Conservation (phyloP, 768 basidiomycete genomes). For the Pulveroboletus ravenelii region DNA sequence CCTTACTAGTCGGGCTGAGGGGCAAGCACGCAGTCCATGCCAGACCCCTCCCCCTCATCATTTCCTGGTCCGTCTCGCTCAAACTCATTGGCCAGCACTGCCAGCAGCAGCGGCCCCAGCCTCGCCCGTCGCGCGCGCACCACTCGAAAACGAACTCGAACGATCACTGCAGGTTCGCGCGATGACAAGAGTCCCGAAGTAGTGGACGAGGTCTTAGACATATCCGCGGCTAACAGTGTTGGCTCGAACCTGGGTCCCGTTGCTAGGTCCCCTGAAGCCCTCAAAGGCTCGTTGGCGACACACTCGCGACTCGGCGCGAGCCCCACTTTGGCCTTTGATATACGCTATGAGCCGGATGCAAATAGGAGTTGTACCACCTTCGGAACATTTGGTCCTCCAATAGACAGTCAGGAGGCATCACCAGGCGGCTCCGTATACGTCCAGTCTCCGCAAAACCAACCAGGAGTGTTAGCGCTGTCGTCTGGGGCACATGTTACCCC, state of each 20-base stretch:
- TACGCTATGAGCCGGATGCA: constrained; percentile 5
- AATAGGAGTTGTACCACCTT: constrained; percentile 26
- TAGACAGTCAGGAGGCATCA: constrained; percentile 11
- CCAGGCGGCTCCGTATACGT: background rate
- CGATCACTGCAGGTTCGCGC: constrained; percentile 36
- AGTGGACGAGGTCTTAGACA: constrained; percentile 26
- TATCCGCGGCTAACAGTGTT: constrained; percentile 22
- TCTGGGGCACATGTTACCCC: constrained; percentile 12
- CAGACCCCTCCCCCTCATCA: constrained; percentile 25
- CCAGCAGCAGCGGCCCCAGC: constrained; percentile 45
- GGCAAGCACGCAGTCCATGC: constrained; percentile 26
- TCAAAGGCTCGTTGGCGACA: constrained; percentile 8
- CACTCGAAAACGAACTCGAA: constrained; percentile 50
- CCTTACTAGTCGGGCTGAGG: constrained; percentile 16
- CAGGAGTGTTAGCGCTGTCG: constrained; percentile 4
- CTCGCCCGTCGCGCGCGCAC: constrained; percentile 47
- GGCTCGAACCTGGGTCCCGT: constrained; percentile 3
- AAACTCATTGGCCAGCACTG: constrained; percentile 35
- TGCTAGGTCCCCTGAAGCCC: constrained; percentile 9
- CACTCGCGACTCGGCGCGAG: constrained; percentile 11
- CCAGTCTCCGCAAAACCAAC: constrained; percentile 9
- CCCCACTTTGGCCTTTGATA: constrained; percentile 8
- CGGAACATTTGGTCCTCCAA: constrained; percentile 22
- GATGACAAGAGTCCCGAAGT: constrained; percentile 16
- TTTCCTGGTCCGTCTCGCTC: constrained; percentile 33